Conservation (phyloP, 352 stramenopile genomes). For the Phytophthora palmivora region DNA sequence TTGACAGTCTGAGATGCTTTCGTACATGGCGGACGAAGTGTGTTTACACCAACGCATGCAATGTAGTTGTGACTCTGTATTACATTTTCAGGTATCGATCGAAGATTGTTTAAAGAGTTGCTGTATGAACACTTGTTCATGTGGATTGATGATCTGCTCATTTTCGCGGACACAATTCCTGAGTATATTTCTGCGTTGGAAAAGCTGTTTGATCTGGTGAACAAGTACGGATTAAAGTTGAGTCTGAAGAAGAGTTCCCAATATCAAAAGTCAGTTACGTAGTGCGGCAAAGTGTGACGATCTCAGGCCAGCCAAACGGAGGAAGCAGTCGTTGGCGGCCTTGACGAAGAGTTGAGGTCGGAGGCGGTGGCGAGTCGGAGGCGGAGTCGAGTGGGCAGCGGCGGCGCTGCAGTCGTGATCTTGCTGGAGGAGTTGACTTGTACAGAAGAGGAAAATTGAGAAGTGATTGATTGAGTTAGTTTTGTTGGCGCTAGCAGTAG, state of each 20-base stretch:
- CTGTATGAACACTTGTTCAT: constrained; percentile 1
- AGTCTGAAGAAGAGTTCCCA: constrained; percentile 8
- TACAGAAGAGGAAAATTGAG: too few relatives aligned
- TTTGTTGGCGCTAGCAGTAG: too few relatives aligned
- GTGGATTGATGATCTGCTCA: constrained; percentile 7
- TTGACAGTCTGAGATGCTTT: too few relatives aligned
- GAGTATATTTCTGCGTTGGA: constrained; percentile 3
- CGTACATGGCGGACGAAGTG: constrained; percentile 29
- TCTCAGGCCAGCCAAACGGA: too few relatives aligned
- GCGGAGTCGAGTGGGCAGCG: too few relatives aligned
- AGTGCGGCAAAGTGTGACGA: constrained; percentile 4
- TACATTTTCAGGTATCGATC: constrained; percentile 12
- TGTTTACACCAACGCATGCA: constrained; percentile 6
- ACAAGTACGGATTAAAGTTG: not conserved
- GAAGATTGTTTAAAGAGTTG: constrained; percentile 5
- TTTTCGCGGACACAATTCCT: not conserved
- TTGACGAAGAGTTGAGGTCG: too few relatives aligned
- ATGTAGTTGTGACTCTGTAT: constrained; percentile 3
- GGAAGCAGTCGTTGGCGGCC: too few relatives aligned
- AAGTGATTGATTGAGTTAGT: too few relatives aligned
- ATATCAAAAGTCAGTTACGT: constrained; percentile 5
- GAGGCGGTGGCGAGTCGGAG: too few relatives aligned
- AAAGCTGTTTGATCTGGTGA: constrained; percentile 3
- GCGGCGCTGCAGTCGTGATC: too few relatives aligned
- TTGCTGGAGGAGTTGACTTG: too few relatives aligned